phyloP scores from a whole-genome alignment of 2,329 filamentous ascomycete genomes.

The Stenocarpella maydis region DNA sequence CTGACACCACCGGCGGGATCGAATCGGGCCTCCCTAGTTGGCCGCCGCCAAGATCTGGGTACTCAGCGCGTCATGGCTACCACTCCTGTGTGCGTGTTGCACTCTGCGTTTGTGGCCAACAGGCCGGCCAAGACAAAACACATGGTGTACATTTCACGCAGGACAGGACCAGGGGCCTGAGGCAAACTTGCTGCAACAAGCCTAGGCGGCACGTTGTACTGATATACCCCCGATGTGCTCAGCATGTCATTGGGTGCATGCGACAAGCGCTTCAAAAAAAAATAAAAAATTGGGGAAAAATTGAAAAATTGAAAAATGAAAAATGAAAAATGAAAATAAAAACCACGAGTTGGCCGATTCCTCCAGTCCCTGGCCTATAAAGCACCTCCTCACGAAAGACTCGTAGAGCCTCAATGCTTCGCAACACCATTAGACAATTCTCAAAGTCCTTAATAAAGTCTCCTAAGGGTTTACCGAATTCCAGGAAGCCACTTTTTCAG shows the following conservation, averaged over 20 bases:
- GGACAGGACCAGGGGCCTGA: background rate
- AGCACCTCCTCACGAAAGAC: background rate
- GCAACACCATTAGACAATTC: slow-evolving; percentile 27
- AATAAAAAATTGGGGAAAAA: too few species aligned
- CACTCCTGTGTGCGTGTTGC: background rate
- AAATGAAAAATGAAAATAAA: background rate
- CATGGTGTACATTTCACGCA: background rate
- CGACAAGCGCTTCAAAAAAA: slow-evolving; percentile 10
- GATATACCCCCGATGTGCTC: slow-evolving; percentile 20
- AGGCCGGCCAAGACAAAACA: background rate
- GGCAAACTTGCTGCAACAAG: background rate
- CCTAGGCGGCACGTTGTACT: background rate
- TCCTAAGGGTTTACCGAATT: too few species aligned
- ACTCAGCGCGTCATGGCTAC: slow-evolving; percentile 27
- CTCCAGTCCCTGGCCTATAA: background rate
- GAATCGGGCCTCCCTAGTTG: background rate
- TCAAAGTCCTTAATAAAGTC: slow-evolving; percentile 28
- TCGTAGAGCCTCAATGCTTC: slow-evolving; percentile 30
- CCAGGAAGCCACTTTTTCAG: too few species aligned
- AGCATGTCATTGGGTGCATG: background rate
- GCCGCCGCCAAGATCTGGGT: background rate
- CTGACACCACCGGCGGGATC: background rate
- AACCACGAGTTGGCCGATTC: slow-evolving; percentile 15
- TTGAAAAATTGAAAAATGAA: background rate
- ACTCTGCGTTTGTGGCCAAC: background rate